Conservation (phyloP, 768 basidiomycete species). For the Termitomyces sp. region DNA sequence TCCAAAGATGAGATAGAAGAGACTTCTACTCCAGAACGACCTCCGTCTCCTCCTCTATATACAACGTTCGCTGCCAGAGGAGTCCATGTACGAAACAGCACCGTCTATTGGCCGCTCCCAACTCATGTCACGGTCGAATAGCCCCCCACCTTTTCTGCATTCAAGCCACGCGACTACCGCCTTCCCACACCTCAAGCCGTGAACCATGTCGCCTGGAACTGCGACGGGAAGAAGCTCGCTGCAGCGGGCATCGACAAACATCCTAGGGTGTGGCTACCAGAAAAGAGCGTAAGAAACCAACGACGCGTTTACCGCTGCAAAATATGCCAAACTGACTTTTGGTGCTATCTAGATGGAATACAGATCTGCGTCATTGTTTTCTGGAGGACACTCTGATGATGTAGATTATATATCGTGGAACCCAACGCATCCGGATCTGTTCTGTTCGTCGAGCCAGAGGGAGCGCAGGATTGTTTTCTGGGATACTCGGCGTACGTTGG, state of each 20-base stretch:
- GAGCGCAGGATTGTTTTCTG: conserved; percentile 76
- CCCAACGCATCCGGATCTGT: conserved; percentile 77
- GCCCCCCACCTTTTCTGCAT: conserved; percentile 77
- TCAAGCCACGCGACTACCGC: conserved; percentile 71
- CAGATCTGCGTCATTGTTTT: conserved; percentile 57
- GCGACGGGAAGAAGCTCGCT: conserved; percentile 75
- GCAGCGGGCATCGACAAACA: conserved; percentile 79
- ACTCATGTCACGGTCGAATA: conserved; percentile 22
- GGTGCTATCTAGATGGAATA: conserved; percentile 61
- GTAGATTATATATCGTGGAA: conserved; percentile 85
- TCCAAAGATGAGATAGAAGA: conserved; percentile 55
- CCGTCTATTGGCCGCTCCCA: conserved; percentile 10
- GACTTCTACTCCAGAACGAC: conserved; percentile 47
- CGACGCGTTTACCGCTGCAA: background rate
- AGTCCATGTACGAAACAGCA: conserved; percentile 56
- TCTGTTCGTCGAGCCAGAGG: conserved; percentile 74
- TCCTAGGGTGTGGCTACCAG: conserved; percentile 74
- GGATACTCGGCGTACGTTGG: conserved; percentile 76
- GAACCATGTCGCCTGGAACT: conserved; percentile 79
- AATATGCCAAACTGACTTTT: background rate
- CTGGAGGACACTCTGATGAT: conserved; percentile 71
- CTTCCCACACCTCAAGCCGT: conserved; percentile 60
- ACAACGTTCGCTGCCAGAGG: conserved; percentile 66
- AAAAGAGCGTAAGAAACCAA: conserved; percentile 56
- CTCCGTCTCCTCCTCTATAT: conserved; percentile 68